Conservation (phyloP, 169 alveolate genomes). For the Eimeria maxima region DNA sequence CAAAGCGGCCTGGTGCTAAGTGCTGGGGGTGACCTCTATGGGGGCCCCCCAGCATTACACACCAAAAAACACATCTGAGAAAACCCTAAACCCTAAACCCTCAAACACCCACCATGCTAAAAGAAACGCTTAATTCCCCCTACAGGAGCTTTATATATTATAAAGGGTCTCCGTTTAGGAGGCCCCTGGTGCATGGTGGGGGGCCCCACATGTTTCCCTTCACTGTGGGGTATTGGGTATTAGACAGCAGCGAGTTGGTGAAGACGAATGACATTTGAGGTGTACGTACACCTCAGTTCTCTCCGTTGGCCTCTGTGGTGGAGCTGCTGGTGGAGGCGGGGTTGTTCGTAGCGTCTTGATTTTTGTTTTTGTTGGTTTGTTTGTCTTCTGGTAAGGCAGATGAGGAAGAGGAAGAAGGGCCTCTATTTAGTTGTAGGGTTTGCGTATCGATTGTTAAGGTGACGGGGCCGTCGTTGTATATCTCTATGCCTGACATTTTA, state of each 20-base stretch:
- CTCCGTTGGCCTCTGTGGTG: not conserved
- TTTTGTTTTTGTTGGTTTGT: not conserved
- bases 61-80: too few species aligned
- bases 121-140: too few species aligned
- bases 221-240: not conserved
- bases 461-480: constrained; percentile 44
- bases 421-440: constrained; percentile 28
- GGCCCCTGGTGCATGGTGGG: too few species aligned
- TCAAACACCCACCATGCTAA: too few species aligned
- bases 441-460: constrained; percentile 45
- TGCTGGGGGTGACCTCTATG: not conserved
- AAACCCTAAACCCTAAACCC: too few species aligned
- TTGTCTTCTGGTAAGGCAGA: not conserved
- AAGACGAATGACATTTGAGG: not conserved
- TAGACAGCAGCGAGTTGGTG: not conserved
- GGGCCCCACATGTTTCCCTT: not conserved
- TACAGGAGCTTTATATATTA: too few species aligned
- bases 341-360: not conserved
- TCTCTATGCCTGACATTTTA: constrained; percentile 22
- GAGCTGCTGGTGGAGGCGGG: not conserved
- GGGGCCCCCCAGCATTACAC: not conserved
- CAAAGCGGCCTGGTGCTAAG: too few species aligned
- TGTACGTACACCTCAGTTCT: constrained; percentile 26
- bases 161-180: too few species aligned
- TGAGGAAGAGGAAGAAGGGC: not conserved